phyloP scores from a whole-genome alignment of 1,139 yeast species.

The Pichia sorboxylosa region DNA sequence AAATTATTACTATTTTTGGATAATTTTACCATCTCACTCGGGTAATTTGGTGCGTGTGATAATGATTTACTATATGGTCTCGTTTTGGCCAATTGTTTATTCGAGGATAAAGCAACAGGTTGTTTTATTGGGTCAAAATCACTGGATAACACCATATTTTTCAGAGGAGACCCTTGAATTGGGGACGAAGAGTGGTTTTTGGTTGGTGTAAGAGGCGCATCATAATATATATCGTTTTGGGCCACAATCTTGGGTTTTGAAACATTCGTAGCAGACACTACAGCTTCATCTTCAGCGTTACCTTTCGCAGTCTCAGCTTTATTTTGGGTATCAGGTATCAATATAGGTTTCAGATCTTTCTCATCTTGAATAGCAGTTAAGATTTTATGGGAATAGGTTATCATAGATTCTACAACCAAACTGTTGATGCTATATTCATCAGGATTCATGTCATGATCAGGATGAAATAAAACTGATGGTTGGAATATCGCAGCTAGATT shows the following conservation, averaged over 20 bases:
- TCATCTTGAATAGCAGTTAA: constrained; percentile 40
- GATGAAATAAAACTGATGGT: constrained; percentile 87
- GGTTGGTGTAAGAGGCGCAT: too few relatives aligned
- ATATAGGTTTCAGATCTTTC: neutral
- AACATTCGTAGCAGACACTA: too few relatives aligned
- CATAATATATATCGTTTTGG: too few relatives aligned
- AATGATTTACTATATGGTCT: constrained; percentile 53
- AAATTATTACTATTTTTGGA: too few relatives aligned
- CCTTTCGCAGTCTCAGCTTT: constrained; percentile 1
- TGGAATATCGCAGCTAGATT: constrained; percentile 94
- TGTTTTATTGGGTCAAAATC: constrained; percentile 2
- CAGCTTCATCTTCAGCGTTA: neutral
- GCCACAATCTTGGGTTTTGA: too few relatives aligned
- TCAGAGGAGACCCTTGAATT: constrained; percentile 7
- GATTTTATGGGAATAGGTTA: constrained; percentile 72
- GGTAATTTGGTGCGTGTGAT: constrained; percentile 40
- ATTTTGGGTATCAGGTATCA: neutral
- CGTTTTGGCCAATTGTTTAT: constrained; percentile 9
- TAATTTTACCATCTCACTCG: too few relatives aligned
- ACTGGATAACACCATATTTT: constrained; percentile 2
- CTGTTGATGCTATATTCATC: constrained; percentile 83
- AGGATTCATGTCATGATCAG: constrained; percentile 84
- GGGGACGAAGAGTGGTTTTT: too few relatives aligned
- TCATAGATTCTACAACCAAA: constrained; percentile 77
- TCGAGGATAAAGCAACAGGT: too few relatives aligned